A percentile compares a stretch with the other conserved stretches of the same genome.
phyloP scores from a whole-genome alignment of 1,284 basidiomycete genomes.

The Volvariella surrecta region DNA sequence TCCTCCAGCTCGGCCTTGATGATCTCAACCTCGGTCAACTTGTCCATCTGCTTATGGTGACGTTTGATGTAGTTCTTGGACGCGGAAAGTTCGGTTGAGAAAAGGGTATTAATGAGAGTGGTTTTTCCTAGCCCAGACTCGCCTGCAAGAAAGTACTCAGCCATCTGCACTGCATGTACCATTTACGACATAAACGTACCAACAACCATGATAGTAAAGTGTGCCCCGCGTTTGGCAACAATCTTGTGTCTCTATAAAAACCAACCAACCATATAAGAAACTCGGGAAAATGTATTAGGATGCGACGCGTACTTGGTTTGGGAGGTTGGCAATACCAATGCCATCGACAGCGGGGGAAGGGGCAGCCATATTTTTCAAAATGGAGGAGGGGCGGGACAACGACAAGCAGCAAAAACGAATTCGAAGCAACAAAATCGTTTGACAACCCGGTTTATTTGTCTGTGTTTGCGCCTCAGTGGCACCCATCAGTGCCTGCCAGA shows the following conservation, averaged over 20 bases:
- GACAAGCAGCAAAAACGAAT: conserved; percentile 22
- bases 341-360: conserved; percentile 45
- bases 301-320: conserved; percentile 77
- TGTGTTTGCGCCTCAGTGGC: conserved; percentile 20
- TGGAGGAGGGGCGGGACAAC: conserved; percentile 19
- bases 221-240: conserved; percentile 92
- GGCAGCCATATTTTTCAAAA: conserved; percentile 24
- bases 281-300: not conserved
- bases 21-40: conserved; percentile 95
- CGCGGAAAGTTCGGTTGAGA: conserved; percentile 93
- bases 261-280: conserved; percentile 16
- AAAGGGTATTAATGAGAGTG: conserved; percentile 97
- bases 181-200: conserved; percentile 45
- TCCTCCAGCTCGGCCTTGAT: conserved; percentile 98
- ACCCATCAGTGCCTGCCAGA: not conserved
- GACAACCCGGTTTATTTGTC: conserved; percentile 21
- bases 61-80: conserved; percentile 88
- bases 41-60: conserved; percentile 96
- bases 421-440: conserved; percentile 22
- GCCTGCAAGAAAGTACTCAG: conserved; percentile 38
- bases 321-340: conserved; percentile 89
- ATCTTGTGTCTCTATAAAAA: conserved; percentile 79
- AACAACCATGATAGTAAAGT: conserved; percentile 99
- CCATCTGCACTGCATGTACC: not conserved
- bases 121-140: conserved; percentile 95